Evolutionary conservation across 768 basidiomycete genomes (phyloP).

Genomic region (Phaffia australis): DNA sequence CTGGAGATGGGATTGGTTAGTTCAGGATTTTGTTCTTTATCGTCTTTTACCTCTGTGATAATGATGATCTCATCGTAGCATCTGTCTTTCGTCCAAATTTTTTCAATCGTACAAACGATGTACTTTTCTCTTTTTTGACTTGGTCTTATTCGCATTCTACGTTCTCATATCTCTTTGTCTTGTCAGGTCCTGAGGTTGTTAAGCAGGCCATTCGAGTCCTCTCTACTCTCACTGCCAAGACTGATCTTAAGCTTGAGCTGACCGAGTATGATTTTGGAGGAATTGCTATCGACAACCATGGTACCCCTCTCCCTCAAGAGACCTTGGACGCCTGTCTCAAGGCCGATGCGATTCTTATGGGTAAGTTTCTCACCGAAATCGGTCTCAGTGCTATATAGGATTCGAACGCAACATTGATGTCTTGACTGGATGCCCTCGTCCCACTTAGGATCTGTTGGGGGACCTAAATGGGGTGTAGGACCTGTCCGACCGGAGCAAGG

Average conservation of each 20-base stretch:
- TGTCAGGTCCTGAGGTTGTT: conserved; percentile 82
- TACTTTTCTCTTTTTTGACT: background rate
- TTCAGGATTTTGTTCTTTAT: conserved; percentile 7
- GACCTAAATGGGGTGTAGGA: conserved; percentile 96
- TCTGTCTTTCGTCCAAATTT: background rate
- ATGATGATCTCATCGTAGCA: background rate
- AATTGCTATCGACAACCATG: conserved; percentile 74
- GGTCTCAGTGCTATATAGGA: background rate
- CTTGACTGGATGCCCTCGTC: background rate
- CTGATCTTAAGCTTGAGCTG: conserved; percentile 60
- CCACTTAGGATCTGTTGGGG: conserved; percentile 75
- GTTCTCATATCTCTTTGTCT: background rate
- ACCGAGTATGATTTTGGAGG: conserved; percentile 78
- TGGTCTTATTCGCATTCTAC: too few species aligned
- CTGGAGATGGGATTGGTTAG: conserved; percentile 95
- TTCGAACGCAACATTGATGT: background rate
- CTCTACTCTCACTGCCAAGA: conserved; percentile 54
- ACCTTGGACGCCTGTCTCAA: conserved; percentile 81
- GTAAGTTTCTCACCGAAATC: conserved; percentile 42
- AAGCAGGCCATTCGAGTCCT: conserved; percentile 75
- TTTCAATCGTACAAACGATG: background rate
- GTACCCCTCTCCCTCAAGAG: conserved; percentile 70
- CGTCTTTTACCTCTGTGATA: background rate
- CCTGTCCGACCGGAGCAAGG: conserved; percentile 88
- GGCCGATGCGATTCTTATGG: conserved; percentile 93